phyloP scores from a whole-genome alignment of 371 early-diverging fungal species.

The Mucor lusitanicus region DNA sequence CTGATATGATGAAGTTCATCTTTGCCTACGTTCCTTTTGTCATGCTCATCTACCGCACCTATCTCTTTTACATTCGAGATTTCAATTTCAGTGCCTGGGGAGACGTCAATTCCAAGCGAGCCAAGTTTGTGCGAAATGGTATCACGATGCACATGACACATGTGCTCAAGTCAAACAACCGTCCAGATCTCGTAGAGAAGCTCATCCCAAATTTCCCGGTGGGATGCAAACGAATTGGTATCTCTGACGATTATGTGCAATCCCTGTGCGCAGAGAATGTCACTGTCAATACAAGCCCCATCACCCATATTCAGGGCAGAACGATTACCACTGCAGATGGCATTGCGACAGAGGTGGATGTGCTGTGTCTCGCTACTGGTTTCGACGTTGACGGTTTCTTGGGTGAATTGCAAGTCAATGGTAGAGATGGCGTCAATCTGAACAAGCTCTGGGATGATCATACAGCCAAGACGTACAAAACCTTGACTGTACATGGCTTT shows the following conservation, averaged over 20 bases:
- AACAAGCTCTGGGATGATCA: constrained; percentile 20
- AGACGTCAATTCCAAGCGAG: neutral
- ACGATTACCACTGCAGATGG: constrained; percentile 46
- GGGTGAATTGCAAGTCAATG: constrained; percentile 29
- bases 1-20: constrained; percentile 24
- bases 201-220: constrained; percentile 49
- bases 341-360: constrained; percentile 47
- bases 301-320: constrained; percentile 41
- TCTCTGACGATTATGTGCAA: constrained; percentile 51
- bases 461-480: constrained; percentile 28
- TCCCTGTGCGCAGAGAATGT: constrained; percentile 50
- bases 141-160: constrained; percentile 16
- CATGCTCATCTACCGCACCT: constrained; percentile 28
- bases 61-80: neutral
- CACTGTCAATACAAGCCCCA: constrained; percentile 42
- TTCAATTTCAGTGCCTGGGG: neutral
- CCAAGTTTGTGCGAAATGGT: neutral
- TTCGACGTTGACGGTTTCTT: constrained; percentile 49
- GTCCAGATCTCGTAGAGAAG: constrained; percentile 36
- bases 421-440: constrained; percentile 15
- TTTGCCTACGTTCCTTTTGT: constrained; percentile 46
- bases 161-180: constrained; percentile 13
- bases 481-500: constrained; percentile 28
- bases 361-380: constrained; percentile 64
- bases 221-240: constrained; percentile 62